A percentile compares a stretch with the other conserved stretches of the same genome.
Conservation (phyloP, 345 rosid genomes). For the Hypericum androsaemum region DNA sequence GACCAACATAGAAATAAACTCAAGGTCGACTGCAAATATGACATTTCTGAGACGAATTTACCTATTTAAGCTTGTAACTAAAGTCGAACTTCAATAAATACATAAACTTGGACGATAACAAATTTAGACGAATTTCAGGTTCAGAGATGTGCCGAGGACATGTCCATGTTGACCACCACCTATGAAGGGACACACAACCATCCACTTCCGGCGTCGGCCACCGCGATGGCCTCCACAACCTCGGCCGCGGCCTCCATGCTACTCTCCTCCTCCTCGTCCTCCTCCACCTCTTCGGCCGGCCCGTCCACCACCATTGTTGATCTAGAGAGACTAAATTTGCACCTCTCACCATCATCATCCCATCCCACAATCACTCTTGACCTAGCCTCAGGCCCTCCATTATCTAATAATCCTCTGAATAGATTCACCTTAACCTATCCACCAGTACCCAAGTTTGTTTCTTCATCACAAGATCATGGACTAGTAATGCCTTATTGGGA, state of each 20-base stretch:
- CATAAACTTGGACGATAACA: background rate
- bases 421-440: constrained; percentile 21
- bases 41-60: no score
- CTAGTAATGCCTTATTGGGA: no score
- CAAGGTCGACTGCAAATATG: no score
- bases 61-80: no score
- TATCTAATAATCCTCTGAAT: constrained; percentile 28
- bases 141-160: constrained; percentile 12
- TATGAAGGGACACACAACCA: constrained; percentile 16
- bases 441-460: constrained; percentile 18
- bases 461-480: constrained; percentile 18
- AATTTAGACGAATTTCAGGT: background rate
- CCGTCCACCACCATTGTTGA: background rate
- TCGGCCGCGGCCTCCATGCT: constrained; percentile 24
- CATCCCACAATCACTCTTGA: constrained; percentile 2
- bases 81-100: background rate
- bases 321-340: background rate
- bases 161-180: constrained; percentile 1
- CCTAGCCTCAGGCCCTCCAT: constrained; percentile 42
- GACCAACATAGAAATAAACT: no score
- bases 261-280: constrained; percentile 1
- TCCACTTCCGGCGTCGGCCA: constrained; percentile 15
- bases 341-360: background rate
- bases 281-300: background rate
- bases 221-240: constrained; percentile 24